Conservation (phyloP, 163 green algal genomes). For the Scenedesmus sp. region DNA sequence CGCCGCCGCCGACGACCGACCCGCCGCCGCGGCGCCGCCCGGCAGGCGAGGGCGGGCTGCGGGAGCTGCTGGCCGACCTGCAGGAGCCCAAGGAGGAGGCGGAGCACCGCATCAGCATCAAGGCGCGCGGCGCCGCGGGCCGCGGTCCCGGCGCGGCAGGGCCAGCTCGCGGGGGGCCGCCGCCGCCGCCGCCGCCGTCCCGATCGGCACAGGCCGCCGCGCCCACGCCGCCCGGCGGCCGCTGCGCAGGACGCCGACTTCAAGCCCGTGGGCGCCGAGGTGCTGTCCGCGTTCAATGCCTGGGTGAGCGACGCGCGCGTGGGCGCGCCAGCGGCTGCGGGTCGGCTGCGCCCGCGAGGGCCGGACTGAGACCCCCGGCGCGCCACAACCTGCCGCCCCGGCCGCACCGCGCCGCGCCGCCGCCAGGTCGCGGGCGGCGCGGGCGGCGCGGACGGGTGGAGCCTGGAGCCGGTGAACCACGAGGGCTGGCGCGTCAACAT, state of each 20-base stretch:
- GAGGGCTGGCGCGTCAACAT: conserved; percentile 88
- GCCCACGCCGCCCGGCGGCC: not conserved
- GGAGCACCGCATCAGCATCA: conserved; percentile 84
- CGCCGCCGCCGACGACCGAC: too few species aligned
- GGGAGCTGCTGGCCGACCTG: conserved; percentile 78
- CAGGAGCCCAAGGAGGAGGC: conserved; percentile 78
- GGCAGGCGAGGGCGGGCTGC: conserved; percentile 58
- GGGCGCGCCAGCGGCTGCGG: too few species aligned
- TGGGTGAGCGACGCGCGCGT: conserved; percentile 66
- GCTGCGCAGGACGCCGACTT: conserved; percentile 68
- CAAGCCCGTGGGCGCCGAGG: conserved; percentile 63
- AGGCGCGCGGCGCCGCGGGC: conserved; percentile 13
- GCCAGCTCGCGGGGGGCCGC: too few species aligned
- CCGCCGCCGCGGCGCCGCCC: too few species aligned
- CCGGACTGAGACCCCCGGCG: too few species aligned
- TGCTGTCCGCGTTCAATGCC: conserved; percentile 69
- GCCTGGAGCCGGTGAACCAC: conserved; percentile 82
- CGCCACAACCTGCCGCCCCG: too few species aligned
- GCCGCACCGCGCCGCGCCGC: too few species aligned
- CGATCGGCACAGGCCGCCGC: not conserved
- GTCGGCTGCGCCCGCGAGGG: too few species aligned
- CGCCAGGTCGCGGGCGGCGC: not conserved
- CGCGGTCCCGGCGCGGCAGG: not conserved
- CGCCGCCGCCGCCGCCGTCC: not conserved
- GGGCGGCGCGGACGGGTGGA: conserved; percentile 11